These are phyloP conservation scores for Phtheirospermum japonicum DNA, from an alignment of 257 asterid genomes.

Conservation along the genomic window DNA sequence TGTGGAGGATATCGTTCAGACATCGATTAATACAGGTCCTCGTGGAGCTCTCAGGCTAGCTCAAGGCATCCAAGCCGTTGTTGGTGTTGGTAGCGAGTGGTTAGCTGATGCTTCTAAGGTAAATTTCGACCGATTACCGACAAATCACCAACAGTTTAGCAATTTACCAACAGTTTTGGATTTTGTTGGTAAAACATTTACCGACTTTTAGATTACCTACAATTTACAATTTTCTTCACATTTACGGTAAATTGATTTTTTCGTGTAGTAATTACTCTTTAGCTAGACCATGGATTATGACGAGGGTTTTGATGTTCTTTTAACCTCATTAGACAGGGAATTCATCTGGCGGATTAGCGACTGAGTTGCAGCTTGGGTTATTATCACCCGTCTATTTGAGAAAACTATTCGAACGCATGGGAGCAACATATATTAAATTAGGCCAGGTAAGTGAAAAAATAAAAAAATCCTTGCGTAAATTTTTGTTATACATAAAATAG, in stretches of 20 bases:
- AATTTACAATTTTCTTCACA: background rate
- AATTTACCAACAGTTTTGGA: too few species aligned
- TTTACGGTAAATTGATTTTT: too few species aligned
- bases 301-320: slow-evolving; percentile 24
- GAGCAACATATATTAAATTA: slow-evolving; percentile 92
- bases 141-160: too few species aligned
- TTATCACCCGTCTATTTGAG: slow-evolving; percentile 85
- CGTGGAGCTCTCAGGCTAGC: slow-evolving; percentile 92
- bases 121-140: background rate
- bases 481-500: too few species aligned
- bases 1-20: slow-evolving; percentile 86
- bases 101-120: slow-evolving; percentile 88
- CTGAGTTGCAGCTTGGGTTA: slow-evolving; percentile 91
- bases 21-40: slow-evolving; percentile 95
- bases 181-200: too few species aligned
- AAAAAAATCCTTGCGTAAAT: too few species aligned
- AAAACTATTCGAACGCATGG: slow-evolving; percentile 90
- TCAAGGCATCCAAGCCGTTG: slow-evolving; percentile 95
- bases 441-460: slow-evolving; percentile 67
- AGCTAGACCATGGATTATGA: background rate
- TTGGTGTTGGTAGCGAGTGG: slow-evolving; percentile 98
- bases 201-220: too few species aligned
- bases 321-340: slow-evolving; percentile 54
- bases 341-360: slow-evolving; percentile 56
- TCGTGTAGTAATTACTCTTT: slow-evolving; percentile 2